phyloP scores from a whole-genome alignment of 2,329 filamentous ascomycete genomes.

The Volutella citrinella region DNA sequence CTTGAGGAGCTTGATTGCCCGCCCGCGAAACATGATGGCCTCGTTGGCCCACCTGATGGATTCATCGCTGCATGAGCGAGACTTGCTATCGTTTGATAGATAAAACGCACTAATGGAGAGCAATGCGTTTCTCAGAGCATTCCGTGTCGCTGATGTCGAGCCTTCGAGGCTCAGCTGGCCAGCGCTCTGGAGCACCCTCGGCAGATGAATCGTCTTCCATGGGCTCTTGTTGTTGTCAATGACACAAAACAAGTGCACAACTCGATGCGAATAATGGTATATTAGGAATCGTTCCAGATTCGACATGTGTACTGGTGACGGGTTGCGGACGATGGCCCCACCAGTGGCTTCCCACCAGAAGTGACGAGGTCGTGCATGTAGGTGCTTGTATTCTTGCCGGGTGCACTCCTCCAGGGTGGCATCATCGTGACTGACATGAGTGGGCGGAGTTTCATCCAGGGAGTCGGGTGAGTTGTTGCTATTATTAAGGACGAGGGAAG shows the following conservation, averaged over 20 bases:
- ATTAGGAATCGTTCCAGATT: slow-evolving; percentile 21
- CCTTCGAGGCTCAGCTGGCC: slow-evolving; percentile 21
- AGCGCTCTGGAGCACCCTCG: slow-evolving; percentile 20
- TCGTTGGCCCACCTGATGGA: slow-evolving; percentile 16
- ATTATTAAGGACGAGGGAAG: too few relatives aligned
- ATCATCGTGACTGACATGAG: too few relatives aligned
- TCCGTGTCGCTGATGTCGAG: slow-evolving; percentile 18
- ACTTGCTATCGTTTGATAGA: slow-evolving; percentile 19
- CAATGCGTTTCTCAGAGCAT: slow-evolving; percentile 19
- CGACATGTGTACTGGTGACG: slow-evolving; percentile 5
- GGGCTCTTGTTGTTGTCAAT: slow-evolving; percentile 25
- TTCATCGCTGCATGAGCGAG: slow-evolving; percentile 8
- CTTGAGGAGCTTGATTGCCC: slow-evolving; percentile 20
- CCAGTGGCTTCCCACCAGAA: too few relatives aligned
- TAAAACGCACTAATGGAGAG: slow-evolving; percentile 25
- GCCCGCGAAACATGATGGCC: slow-evolving; percentile 9
- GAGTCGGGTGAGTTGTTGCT: too few relatives aligned
- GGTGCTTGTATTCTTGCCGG: too few relatives aligned
- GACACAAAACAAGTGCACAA: slow-evolving; percentile 25
- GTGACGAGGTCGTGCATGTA: too few relatives aligned
- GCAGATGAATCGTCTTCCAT: slow-evolving; percentile 26
- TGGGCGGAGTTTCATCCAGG: too few relatives aligned
- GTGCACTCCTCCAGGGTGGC: too few relatives aligned
- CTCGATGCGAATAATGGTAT: slow-evolving; percentile 21
- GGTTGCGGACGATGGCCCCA: slow-evolving; percentile 6